A percentile compares a stretch with the other conserved stretches of the same genome.
Conservation (phyloP, 2,329 filamentous ascomycete species). For the Aspergillus ustus region DNA sequence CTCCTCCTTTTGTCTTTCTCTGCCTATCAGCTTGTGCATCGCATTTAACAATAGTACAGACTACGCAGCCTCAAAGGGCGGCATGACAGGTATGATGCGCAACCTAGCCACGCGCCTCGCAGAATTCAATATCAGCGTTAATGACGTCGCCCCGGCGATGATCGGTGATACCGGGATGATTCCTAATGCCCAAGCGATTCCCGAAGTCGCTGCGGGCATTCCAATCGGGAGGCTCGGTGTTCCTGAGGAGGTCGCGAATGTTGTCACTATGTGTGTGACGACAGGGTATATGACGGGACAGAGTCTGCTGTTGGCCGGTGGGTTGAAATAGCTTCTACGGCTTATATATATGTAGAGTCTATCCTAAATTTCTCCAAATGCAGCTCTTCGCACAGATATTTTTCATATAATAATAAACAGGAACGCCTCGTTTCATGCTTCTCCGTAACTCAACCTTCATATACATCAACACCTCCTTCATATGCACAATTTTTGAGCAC, state of each 20-base stretch:
- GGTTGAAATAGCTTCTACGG: slow-evolving; percentile 49
- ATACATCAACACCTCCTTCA: neutral
- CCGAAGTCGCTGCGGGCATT: slow-evolving; percentile 64
- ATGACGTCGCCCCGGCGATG: slow-evolving; percentile 72
- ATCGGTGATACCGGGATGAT: slow-evolving; percentile 69
- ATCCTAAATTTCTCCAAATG: neutral
- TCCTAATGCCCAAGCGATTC: slow-evolving; percentile 60
- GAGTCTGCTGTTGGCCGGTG: slow-evolving; percentile 58
- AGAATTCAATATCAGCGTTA: slow-evolving; percentile 66
- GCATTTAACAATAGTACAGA: slow-evolving; percentile 30
- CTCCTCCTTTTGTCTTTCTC: slow-evolving; percentile 18
- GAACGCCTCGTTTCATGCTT: neutral
- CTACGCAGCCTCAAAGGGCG: slow-evolving; percentile 65
- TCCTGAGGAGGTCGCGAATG: slow-evolving; percentile 64
- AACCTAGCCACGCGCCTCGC: slow-evolving; percentile 66
- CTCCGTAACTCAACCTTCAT: neutral
- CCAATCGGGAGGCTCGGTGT: slow-evolving; percentile 63
- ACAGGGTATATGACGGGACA: slow-evolving; percentile 67
- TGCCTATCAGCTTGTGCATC: neutral
- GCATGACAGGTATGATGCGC: slow-evolving; percentile 67
- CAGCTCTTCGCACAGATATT: neutral
- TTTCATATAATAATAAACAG: neutral
- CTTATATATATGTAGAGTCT: neutral
- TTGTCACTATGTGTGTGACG: slow-evolving; percentile 63
- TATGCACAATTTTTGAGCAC: neutral